These are phyloP conservation scores for Persicaria tinctoria DNA, from an alignment of 148 eudicot genomes.

Conservation along the genomic window DNA sequence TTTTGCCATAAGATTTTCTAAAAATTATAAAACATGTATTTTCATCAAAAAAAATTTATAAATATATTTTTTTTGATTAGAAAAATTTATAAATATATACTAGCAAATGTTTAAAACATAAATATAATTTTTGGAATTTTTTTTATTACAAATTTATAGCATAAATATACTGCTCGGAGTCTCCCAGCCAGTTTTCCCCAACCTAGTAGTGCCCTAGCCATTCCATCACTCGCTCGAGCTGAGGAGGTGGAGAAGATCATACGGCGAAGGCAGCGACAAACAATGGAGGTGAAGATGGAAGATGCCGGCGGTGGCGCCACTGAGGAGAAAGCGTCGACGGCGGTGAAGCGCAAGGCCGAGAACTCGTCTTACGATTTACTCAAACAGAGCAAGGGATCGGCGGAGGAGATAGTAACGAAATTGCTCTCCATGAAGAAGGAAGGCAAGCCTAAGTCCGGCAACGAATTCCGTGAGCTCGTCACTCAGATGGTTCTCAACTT, in stretches of 20 bases:
- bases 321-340: slow-evolving; percentile 10
- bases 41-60: too few species aligned
- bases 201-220: too few species aligned
- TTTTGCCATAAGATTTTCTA: too few species aligned
- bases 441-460: slow-evolving; percentile 34
- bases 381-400: slow-evolving; percentile 42
- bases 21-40: too few species aligned
- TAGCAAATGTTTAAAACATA: too few species aligned
- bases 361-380: slow-evolving; percentile 50
- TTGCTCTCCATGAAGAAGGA: slow-evolving; percentile 67
- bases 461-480: slow-evolving; percentile 48
- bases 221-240: background rate
- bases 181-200: too few species aligned
- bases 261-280: background rate
- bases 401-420: slow-evolving; percentile 65
- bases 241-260: background rate
- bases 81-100: too few species aligned
- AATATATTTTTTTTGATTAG: too few species aligned
- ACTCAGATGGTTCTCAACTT: slow-evolving; percentile 78
- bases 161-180: too few species aligned
- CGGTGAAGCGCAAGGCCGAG: slow-evolving; percentile 18
- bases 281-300: slow-evolving; percentile 44
- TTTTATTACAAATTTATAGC: too few species aligned
- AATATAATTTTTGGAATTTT: too few species aligned
- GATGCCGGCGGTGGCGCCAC: slow-evolving; percentile 26